Evolutionary conservation across 257 asterid species (phyloP).

Genomic region (Plectranthus barbatus): DNA sequence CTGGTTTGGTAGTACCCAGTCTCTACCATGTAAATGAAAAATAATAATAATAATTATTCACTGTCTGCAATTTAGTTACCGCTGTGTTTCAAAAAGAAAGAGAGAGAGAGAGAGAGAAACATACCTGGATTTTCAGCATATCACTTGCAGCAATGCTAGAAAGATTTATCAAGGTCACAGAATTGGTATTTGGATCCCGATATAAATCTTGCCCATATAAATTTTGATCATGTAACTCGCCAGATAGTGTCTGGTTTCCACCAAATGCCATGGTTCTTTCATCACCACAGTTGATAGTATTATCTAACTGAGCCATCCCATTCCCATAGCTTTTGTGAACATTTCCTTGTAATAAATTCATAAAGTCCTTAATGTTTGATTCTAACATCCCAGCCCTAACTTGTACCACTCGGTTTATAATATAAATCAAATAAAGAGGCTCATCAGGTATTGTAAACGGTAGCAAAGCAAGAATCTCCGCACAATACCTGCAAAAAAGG

Average conservation of each 20-base stretch:
- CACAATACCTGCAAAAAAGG: slow-evolving; percentile 65
- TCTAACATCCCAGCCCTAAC: slow-evolving; percentile 85
- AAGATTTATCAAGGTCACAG: slow-evolving; percentile 30
- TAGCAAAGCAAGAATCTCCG: slow-evolving; percentile 87
- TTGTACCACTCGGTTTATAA: slow-evolving; percentile 85
- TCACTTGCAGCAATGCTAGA: slow-evolving; percentile 32
- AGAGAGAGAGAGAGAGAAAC: not conserved
- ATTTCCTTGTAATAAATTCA: slow-evolving; percentile 57
- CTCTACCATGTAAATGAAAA: not conserved
- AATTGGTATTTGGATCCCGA: slow-evolving; percentile 25
- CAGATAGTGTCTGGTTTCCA: slow-evolving; percentile 28
- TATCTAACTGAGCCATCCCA: slow-evolving; percentile 31
- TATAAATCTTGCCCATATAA: slow-evolving; percentile 26
- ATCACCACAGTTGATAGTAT: slow-evolving; percentile 20
- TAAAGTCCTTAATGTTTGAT: slow-evolving; percentile 72
- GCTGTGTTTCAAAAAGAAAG: not conserved
- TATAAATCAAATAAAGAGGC: slow-evolving; percentile 87
- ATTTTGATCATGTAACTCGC: slow-evolving; percentile 33
- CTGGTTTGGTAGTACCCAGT: not conserved
- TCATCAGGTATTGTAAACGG: slow-evolving; percentile 87
- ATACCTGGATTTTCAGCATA: slow-evolving; percentile 73
- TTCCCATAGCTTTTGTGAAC: slow-evolving; percentile 28
- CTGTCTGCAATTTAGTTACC: not conserved
- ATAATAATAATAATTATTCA: not conserved
- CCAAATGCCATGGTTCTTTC: slow-evolving; percentile 21